Evolutionary conservation across 176 grass and related monocot species (phyloP), one percentile per base, ranked within the genome.

Genomic region (Typha latifolia): DNA sequence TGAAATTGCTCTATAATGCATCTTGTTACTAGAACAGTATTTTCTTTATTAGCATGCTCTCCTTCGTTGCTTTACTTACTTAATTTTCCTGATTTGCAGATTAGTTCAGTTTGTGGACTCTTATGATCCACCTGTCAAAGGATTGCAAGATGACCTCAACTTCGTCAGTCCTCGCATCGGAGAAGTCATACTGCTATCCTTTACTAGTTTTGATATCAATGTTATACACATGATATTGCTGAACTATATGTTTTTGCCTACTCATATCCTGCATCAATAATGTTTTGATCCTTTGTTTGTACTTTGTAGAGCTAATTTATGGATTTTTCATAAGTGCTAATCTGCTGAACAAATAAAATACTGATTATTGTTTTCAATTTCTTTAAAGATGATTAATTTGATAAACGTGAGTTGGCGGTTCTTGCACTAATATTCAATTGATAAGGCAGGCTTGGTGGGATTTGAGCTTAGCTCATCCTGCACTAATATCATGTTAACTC

Each of bases 151-250:
- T 53, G 93, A 97, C 80, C 83, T 97, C 51, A 92, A 92, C 80
- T 97, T 97, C 77, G 93, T 97, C 66, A 97, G 93, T 82, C 93
- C 93, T 43, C 88, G 93, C 56, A 97, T 97, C 66, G 93, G 93
- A 82, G 93, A 97, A 82, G 93, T 97, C 55, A 65, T 81, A 20
- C 56, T 69, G 56, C 67, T 79, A 63, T 66, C 31, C 62, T 70
- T 64, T 22, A 21, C n/a, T 59, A 19, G 16, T 59, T 19, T 59
- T 59, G 53, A 59, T 59, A 9, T 21, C 18, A 10, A 22, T 59
- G 53, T 59, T 16, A 59, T 22, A 20, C 53, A 57, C 5, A 5
- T 57, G 4, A 57, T 16, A n/a, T 56, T 56, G 2, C 51, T 56
- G 5, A 15, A 4, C 5, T 56, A 19, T 56, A n/a, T 56, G 51